These are phyloP conservation scores for Moniliella sp. DNA, from an alignment of 1,284 basidiomycete genomes.

Conservation along the genomic window DNA sequence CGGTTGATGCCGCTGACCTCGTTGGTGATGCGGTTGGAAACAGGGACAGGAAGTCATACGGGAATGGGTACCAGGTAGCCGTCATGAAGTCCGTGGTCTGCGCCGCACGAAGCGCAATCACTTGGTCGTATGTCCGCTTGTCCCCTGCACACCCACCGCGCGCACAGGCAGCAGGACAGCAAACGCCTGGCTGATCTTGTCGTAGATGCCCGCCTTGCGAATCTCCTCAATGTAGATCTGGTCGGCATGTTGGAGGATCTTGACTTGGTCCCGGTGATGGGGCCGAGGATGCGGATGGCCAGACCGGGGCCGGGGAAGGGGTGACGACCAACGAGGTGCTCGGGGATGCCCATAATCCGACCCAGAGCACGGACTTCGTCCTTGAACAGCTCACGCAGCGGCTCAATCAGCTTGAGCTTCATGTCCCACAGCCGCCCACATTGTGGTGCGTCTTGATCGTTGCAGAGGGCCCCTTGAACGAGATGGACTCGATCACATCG, in stretches of 20 bases:
- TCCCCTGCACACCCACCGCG: slow-evolving; percentile 98
- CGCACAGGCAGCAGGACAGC: slow-evolving; percentile 87
- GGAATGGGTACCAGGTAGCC: slow-evolving; percentile 50
- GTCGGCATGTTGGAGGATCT: slow-evolving; percentile 82
- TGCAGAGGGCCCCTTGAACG: slow-evolving; percentile 94
- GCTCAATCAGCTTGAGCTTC: slow-evolving; percentile 97
- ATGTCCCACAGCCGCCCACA: slow-evolving; percentile 90
- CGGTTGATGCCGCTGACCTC: slow-evolving; percentile 62
- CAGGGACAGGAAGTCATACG: slow-evolving; percentile 64
- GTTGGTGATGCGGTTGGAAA: slow-evolving; percentile 92
- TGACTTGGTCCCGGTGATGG: slow-evolving; percentile 81
- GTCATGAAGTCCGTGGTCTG: slow-evolving; percentile 33
- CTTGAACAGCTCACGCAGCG: slow-evolving; percentile 91
- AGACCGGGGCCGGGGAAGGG: slow-evolving; percentile 96
- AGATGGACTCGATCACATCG: slow-evolving; percentile 96
- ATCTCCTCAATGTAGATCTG: slow-evolving; percentile 96
- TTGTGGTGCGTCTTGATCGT: slow-evolving; percentile 99
- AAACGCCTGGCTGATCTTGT: slow-evolving; percentile 88
- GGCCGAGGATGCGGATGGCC: slow-evolving; percentile 88
- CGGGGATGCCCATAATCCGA: slow-evolving; percentile 68
- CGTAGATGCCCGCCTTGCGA: slow-evolving; percentile 68
- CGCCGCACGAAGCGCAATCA: slow-evolving; percentile 35
- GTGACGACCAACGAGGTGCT: slow-evolving; percentile 78
- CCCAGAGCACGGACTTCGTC: slow-evolving; percentile 91
- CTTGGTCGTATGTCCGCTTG: slow-evolving; percentile 86